Evolutionary conservation across 2,329 filamentous ascomycete genomes (phyloP), one percentile per base, ranked within the genome.

Genomic region (Trichoderma gracile): DNA sequence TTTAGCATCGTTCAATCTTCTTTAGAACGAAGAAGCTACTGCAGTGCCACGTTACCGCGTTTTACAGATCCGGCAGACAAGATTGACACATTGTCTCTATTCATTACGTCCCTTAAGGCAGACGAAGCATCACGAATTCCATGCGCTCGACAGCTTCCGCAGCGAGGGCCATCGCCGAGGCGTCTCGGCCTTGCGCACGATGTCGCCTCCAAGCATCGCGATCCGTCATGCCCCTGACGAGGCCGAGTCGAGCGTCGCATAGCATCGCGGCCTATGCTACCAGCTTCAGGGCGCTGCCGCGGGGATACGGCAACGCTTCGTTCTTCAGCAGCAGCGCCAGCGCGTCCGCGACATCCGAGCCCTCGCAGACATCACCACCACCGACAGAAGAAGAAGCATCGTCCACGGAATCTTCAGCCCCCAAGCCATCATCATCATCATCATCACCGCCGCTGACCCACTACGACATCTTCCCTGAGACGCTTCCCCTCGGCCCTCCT

Each of bases 391-490:
- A 27, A 45, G 30, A 27, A 12, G 12, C 50, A 54, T 23, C 47
- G 23, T n/a, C 47, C 43, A 19, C 53, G 21, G 6, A 79, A 0
- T 81, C 82, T 7, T 3, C 30, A 30, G 54, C 42, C 1, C 42
- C 53, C 38, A 5, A 65, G 21, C 46, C 66, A 25, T 55, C 42
- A 3, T 43, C 53, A 38, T 54, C 42, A 4, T 43, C 53, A 38
- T 7, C 66, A 21, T 47, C 66, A 21, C 21, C 65, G 23, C 52
- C 69, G 17, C 61, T 64, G 33, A 92, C 89, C 62, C 86, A 94
- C 82, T 98, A 97, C 83, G 86, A 89, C 63, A 86, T 98, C 78
- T 99, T 99, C 81, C 93, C 93, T 1, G 75, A 84, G 38, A 91
- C 93, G 3, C 83, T 97, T 3, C 86, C 93, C 0, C 61, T 76